Conservation (phyloP, 345 rosid species). For the Eucalyptus fibrosa region DNA sequence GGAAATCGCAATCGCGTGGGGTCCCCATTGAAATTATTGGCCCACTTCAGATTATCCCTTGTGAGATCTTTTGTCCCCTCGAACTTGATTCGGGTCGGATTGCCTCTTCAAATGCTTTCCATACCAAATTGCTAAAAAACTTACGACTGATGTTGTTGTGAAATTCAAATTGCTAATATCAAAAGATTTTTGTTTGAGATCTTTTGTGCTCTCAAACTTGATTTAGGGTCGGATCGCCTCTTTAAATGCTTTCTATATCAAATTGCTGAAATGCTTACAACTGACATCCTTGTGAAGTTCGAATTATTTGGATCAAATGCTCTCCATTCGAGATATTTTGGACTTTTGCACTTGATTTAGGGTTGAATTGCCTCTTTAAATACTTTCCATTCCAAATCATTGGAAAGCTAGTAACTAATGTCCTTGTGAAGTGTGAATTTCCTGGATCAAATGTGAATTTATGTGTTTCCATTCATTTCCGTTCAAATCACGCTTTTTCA, state of each 20-base stretch:
- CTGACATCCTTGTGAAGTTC: too few species aligned
- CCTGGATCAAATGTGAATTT: background rate
- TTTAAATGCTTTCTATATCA: background rate
- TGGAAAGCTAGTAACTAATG: background rate
- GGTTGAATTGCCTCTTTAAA: background rate
- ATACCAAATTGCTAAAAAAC: background rate
- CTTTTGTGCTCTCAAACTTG: background rate
- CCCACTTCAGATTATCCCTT: background rate
- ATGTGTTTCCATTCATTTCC: background rate
- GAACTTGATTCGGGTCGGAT: background rate
- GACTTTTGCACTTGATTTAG: background rate
- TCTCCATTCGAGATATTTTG: background rate
- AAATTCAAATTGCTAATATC: too few species aligned
- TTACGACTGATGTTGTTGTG: rapidly evolving
- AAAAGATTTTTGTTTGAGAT: too few species aligned
- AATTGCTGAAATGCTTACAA: background rate
- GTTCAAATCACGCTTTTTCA: background rate
- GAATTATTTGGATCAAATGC: too few species aligned
- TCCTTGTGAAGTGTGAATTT: background rate
- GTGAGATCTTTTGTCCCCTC: background rate
- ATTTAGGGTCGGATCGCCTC: background rate
- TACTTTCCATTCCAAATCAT: background rate
- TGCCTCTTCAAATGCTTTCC: background rate
- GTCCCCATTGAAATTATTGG: background rate
- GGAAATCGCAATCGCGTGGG: background rate